phyloP scores from a whole-genome alignment of 1,284 basidiomycete species.

The Schizopora paradoxa region DNA sequence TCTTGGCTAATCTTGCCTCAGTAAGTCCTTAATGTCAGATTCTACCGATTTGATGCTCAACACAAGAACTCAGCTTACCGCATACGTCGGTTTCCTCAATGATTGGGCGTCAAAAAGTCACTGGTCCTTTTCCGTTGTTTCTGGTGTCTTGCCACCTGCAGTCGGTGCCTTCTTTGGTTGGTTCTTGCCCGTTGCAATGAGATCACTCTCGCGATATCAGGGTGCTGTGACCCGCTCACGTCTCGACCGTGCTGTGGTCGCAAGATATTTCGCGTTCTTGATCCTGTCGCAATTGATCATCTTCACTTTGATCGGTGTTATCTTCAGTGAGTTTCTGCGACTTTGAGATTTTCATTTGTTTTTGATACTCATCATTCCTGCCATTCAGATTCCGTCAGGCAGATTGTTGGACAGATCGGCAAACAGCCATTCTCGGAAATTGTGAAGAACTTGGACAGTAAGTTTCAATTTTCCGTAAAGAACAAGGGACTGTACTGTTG shows the following conservation, averaged over 20 bases:
- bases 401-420: slow-evolving; percentile 66
- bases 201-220: slow-evolving; percentile 78
- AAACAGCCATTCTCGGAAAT: slow-evolving; percentile 61
- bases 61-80: slow-evolving; percentile 40
- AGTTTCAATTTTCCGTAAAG: slow-evolving; percentile 25
- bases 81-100: slow-evolving; percentile 68
- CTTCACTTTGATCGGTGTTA: slow-evolving; percentile 86
- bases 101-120: slow-evolving; percentile 60
- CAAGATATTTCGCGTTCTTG: slow-evolving; percentile 88
- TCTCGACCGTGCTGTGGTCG: slow-evolving; percentile 84
- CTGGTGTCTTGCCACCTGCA: slow-evolving; percentile 84
- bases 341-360: background rate
- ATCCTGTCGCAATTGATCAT: slow-evolving; percentile 86
- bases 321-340: slow-evolving; percentile 59
- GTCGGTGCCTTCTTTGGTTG: slow-evolving; percentile 88
- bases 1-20: slow-evolving; percentile 73
- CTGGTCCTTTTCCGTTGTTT: slow-evolving; percentile 65
- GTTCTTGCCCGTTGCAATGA: slow-evolving; percentile 84
- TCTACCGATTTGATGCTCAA: slow-evolving; percentile 3
- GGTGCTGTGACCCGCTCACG: slow-evolving; percentile 74
- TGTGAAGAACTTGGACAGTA: slow-evolving; percentile 60
- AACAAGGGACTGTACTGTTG: slow-evolving; percentile 10
- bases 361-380: slow-evolving; percentile 7
- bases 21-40: slow-evolving; percentile 38
- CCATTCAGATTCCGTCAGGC: slow-evolving; percentile 52